Conservation (phyloP, 768 basidiomycete genomes). For the Termitomyces sp. region DNA sequence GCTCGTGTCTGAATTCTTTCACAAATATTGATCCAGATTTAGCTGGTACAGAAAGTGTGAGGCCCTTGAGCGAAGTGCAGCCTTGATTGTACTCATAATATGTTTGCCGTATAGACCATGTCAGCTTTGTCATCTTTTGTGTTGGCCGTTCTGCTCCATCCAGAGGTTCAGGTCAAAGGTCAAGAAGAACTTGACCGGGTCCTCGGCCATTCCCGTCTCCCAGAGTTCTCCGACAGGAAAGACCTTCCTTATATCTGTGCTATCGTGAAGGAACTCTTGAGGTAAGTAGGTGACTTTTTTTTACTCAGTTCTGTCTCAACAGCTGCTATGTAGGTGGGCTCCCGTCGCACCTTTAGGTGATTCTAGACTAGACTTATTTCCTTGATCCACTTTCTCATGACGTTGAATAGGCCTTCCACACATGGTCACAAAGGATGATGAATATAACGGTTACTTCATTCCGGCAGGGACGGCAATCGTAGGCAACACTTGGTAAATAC, state of each 20-base stretch:
- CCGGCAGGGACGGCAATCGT: constrained; percentile 40
- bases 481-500: constrained; percentile 35
- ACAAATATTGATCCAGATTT: background rate
- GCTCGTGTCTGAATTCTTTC: background rate
- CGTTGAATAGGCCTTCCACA: constrained; percentile 27
- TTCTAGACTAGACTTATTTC: background rate
- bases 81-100: background rate
- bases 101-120: constrained; percentile 19
- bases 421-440: constrained; percentile 34
- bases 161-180: constrained; percentile 27
- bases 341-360: constrained; percentile 27
- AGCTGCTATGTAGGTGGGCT: constrained; percentile 20
- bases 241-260: constrained; percentile 38
- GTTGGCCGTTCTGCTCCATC: constrained; percentile 30
- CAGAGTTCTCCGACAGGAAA: constrained; percentile 22
- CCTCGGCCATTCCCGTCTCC: constrained; percentile 24
- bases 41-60: constrained; percentile 41
- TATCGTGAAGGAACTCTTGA: constrained; percentile 32
- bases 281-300: constrained; percentile 14
- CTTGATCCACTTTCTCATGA: background rate
- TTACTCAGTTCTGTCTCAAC: background rate
- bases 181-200: constrained; percentile 27
- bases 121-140: constrained; percentile 30
- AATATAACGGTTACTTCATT: constrained; percentile 38
- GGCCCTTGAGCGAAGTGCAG: constrained; percentile 6